Percentiles rank a stretch among this genome's conserved stretches.
phyloP scores from a whole-genome alignment of 257 asterid genomes.

The Prunella vulgaris region DNA sequence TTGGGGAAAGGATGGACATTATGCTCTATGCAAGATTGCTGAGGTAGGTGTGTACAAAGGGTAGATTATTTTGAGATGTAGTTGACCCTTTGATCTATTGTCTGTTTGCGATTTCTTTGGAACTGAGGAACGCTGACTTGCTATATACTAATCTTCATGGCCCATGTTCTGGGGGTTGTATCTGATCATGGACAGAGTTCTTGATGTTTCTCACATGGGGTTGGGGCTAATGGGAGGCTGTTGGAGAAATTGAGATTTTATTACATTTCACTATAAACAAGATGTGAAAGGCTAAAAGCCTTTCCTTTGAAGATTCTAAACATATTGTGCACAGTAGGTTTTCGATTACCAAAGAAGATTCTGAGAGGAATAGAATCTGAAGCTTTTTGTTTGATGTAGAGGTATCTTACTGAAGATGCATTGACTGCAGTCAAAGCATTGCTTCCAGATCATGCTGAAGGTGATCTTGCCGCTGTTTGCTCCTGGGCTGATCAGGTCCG shows the following conservation, averaged over 20 bases:
- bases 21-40: constrained; percentile 69
- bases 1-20: constrained; percentile 96
- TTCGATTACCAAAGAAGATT: neutral
- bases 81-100: neutral
- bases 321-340: neutral
- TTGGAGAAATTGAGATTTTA: no score
- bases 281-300: neutral
- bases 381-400: constrained; percentile 33
- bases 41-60: no score
- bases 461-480: constrained; percentile 84
- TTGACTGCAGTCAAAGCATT: constrained; percentile 51
- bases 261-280: no score
- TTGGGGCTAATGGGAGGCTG: no score
- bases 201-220: neutral
- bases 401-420: constrained; percentile 67
- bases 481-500: constrained; percentile 78
- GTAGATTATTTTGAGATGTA: neutral
- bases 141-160: neutral
- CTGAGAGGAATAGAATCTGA: constrained; percentile 18
- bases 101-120: neutral
- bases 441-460: constrained; percentile 87
- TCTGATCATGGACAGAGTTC: neutral
- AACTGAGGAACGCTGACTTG: neutral
- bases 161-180: neutral
- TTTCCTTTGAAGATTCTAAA: neutral